Evolutionary conservation across 164 flowering plant species (phyloP).

Genomic region (Stephania yunnanensis): DNA sequence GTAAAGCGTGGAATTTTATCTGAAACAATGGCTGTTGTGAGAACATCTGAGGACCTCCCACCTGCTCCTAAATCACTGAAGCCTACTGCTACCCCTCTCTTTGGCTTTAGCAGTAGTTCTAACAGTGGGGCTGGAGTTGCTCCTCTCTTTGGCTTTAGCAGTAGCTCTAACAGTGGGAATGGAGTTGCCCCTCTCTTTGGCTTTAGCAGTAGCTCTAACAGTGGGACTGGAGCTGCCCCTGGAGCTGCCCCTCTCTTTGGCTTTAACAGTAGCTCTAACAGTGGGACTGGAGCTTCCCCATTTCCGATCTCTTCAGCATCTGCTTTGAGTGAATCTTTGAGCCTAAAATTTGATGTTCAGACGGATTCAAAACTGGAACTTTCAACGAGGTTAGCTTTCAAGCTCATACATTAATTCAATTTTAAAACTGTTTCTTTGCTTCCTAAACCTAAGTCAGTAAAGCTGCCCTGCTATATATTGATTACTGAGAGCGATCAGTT

Average conservation of each 20-base stretch:
- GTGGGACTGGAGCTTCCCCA: constrained; percentile 18
- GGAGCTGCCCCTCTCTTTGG: constrained; percentile 25
- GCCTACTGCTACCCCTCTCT: constrained; percentile 21
- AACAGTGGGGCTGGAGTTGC: constrained; percentile 19
- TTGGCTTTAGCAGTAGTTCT: constrained; percentile 19
- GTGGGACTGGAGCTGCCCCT: constrained; percentile 14
- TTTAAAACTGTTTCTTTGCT: background rate
- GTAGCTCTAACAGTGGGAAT: constrained; percentile 15
- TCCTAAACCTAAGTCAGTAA: background rate
- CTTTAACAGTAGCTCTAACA: constrained; percentile 17
- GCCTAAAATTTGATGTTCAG: constrained; percentile 11
- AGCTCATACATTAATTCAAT: background rate
- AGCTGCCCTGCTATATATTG: background rate
- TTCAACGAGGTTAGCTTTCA: constrained; percentile 30
- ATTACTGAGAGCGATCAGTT: background rate
- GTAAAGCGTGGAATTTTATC: constrained; percentile 23
- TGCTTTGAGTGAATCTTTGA: constrained; percentile 17
- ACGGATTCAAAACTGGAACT: constrained; percentile 11
- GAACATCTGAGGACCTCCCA: constrained; percentile 19
- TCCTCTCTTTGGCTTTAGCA: background rate
- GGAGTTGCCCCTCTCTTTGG: constrained; percentile 15
- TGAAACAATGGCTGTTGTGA: constrained; percentile 20
- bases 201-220: constrained; percentile 10
- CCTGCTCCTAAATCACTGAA: constrained; percentile 22
- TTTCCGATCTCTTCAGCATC: constrained; percentile 14